Evolutionary conservation across 331 rosid genomes (phyloP), one percentile per base, ranked within the genome.

Genomic region (Prunus yedoensis): DNA sequence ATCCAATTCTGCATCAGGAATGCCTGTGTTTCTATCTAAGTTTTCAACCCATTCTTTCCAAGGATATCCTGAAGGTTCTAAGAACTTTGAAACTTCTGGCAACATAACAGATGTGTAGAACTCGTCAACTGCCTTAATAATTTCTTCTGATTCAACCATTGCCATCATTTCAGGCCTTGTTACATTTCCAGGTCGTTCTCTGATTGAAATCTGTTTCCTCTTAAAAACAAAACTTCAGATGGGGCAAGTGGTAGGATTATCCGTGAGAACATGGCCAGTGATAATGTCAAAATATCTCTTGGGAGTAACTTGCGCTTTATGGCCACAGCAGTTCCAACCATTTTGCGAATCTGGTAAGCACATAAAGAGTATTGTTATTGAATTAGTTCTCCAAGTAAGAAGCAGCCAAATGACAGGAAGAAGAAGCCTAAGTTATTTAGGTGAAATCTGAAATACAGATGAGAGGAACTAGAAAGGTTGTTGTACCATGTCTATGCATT

Each of bases 251-350:
- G 96, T 49, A 89, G 87, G 71, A 85, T 84, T 0, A 94, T 85
- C 57, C 96, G 75, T 58, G 97, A 74, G 88, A 87, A 94, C 81
- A 89, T 90, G 79, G 47, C 16, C 70, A 94, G 88, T 71, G 96
- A 91, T 86, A 94, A 66, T 8, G 51, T 60, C 80, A 88, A 51
- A 68, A 86, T 32, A 68, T 94, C 95, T 69, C 80, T 89, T 1
- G 93, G 98, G 54, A 94, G 95, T 76, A 91, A 84, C 60, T 87
- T 77, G 81, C 90, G 86, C 87, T 91, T 90, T 47, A 94, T 85
- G 5, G 97, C 97, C 73, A 94, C 90, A 8, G 92, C 95, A 30
- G 93, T 91, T 64, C 87, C 98, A 74, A 94, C 81, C 96, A 94
- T 94, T 80, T 91, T 94, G 74, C 97, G 92, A 56, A 94, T 90